Conservation (phyloP, 2,329 filamentous ascomycete genomes). For the Tolypocladium sp. region DNA sequence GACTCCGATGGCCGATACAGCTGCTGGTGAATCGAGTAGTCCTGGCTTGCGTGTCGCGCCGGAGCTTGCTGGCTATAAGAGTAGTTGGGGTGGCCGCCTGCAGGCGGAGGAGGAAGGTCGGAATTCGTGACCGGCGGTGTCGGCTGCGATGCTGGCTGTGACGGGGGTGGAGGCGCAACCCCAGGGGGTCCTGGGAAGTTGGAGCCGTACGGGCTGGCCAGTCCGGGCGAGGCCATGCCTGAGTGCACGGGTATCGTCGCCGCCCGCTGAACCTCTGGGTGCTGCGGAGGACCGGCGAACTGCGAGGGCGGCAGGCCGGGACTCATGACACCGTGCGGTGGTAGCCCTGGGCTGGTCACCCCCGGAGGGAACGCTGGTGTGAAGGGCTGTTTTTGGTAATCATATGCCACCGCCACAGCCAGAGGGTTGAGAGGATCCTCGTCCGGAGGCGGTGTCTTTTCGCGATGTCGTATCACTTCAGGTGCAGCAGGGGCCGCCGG, state of each 20-base stretch:
- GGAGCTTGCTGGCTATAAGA: slow-evolving; percentile 24
- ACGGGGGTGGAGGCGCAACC: slow-evolving; percentile 27
- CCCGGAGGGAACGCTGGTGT: slow-evolving; percentile 41
- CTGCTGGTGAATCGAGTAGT: slow-evolving; percentile 59
- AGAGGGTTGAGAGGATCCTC: slow-evolving; percentile 52
- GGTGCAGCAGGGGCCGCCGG: slow-evolving; percentile 69
- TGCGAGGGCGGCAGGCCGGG: slow-evolving; percentile 32
- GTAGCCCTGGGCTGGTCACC: slow-evolving; percentile 24
- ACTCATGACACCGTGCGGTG: slow-evolving; percentile 15
- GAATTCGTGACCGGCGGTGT: slow-evolving; percentile 20
- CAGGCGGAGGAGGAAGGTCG: slow-evolving; percentile 31
- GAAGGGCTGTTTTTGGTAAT: slow-evolving; percentile 44
- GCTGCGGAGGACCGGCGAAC: slow-evolving; percentile 26
- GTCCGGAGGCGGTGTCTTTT: slow-evolving; percentile 71
- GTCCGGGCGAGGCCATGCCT: slow-evolving; percentile 8
- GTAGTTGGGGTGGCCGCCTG: slow-evolving; percentile 49
- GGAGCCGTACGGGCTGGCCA: slow-evolving; percentile 33
- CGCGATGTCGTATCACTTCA: slow-evolving; percentile 61
- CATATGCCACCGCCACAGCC: slow-evolving; percentile 46
- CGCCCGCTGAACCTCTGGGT: slow-evolving; percentile 37
- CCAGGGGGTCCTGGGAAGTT: slow-evolving; percentile 36
- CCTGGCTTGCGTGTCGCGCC: slow-evolving; percentile 15
- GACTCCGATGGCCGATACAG: slow-evolving; percentile 59
- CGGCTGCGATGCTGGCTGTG: slow-evolving; percentile 9
- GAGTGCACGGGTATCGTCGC: slow-evolving; percentile 37